These are phyloP conservation scores for Phytophthora agathidicida DNA, from an alignment of 352 stramenopile species.

Conservation along the genomic window DNA sequence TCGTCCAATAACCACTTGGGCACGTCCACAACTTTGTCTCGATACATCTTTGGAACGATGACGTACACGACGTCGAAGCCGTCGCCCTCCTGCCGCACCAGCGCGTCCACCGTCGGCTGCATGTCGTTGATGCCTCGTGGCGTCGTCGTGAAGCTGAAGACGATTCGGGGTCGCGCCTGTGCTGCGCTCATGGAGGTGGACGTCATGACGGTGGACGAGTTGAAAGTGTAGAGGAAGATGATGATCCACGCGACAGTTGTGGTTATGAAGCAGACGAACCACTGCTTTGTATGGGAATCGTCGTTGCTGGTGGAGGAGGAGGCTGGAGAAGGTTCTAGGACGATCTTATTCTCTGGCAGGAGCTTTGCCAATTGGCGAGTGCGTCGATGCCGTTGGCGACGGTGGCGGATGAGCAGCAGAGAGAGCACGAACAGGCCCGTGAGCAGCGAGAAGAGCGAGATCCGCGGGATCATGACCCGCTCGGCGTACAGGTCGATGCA, in stretches of 20 bases:
- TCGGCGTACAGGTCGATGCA: slow-evolving; percentile 55
- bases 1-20: slow-evolving; percentile 46
- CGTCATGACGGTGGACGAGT: slow-evolving; percentile 30
- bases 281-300: slow-evolving; percentile 20
- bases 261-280: slow-evolving; percentile 35
- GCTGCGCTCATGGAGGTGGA: slow-evolving; percentile 19
- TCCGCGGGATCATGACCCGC: slow-evolving; percentile 45
- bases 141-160: slow-evolving; percentile 71
- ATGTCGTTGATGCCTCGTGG: slow-evolving; percentile 40
- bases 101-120: slow-evolving; percentile 41
- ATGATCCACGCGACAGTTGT: slow-evolving; percentile 40
- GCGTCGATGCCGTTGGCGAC: slow-evolving; percentile 3
- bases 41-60: slow-evolving; percentile 48
- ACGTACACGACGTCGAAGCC: slow-evolving; percentile 59
- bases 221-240: slow-evolving; percentile 46
- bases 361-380: slow-evolving; percentile 20
- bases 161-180: slow-evolving; percentile 41
- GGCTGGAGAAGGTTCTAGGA: too few relatives aligned
- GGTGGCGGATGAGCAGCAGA: slow-evolving; percentile 13
- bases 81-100: slow-evolving; percentile 44
- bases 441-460: slow-evolving; percentile 40
- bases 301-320: not conserved
- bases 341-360: slow-evolving; percentile 24
- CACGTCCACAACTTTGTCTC: slow-evolving; percentile 41
- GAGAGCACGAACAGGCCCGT: slow-evolving; percentile 18